Conservation (phyloP, 2,329 filamentous ascomycete species). For the Fusarium sambucinum region DNA sequence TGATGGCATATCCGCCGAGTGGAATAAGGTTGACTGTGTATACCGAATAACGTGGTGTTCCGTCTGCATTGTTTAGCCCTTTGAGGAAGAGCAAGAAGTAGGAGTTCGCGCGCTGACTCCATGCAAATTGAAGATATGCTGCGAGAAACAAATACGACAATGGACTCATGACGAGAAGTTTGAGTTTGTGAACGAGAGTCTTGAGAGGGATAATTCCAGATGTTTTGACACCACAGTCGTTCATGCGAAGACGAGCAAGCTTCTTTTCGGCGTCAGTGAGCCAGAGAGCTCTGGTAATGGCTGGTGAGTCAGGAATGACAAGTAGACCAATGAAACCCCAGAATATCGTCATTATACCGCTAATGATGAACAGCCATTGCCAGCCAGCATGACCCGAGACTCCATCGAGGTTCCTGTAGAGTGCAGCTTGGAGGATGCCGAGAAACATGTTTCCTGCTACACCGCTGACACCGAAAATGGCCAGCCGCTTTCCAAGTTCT, state of each 20-base stretch:
- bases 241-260: conserved; percentile 34
- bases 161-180: conserved; percentile 30
- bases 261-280: conserved; percentile 24
- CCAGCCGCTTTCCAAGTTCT: conserved; percentile 41
- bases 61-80: conserved; percentile 40
- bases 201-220: conserved; percentile 39
- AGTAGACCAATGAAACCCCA: conserved; percentile 42
- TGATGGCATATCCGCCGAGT: conserved; percentile 54
- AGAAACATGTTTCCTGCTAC: conserved; percentile 45
- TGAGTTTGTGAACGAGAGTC: conserved; percentile 29
- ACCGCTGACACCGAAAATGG: conserved; percentile 44
- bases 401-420: conserved; percentile 42
- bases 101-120: conserved; percentile 53
- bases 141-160: conserved; percentile 50
- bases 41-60: conserved; percentile 46
- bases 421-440: conserved; percentile 41
- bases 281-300: conserved; percentile 39
- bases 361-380: conserved; percentile 44
- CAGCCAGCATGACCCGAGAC: conserved; percentile 37
- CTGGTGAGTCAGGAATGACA: conserved; percentile 40
- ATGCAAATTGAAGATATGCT: conserved; percentile 51
- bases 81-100: conserved; percentile 55
- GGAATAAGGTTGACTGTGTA: conserved; percentile 66
- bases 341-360: conserved; percentile 38
- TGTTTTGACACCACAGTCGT: conserved; percentile 33